phyloP scores from a whole-genome alignment of 176 grass and related monocot species.

The Carex cristatella region DNA sequence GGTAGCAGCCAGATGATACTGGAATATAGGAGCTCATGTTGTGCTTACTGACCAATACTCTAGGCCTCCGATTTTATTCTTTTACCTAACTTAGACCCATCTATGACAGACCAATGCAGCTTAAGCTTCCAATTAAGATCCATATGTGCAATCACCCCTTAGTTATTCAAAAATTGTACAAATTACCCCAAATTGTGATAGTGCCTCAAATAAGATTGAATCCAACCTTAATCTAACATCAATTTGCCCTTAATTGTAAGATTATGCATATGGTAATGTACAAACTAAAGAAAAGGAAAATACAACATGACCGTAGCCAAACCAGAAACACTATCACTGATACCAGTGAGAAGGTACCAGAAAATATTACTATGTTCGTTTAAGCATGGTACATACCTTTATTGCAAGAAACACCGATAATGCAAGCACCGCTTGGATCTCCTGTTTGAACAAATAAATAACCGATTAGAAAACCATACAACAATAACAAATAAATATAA shows the following conservation, averaged over 20 bases:
- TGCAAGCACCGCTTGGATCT: conserved; percentile 76
- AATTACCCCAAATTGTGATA: background rate
- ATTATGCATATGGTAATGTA: background rate
- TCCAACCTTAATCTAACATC: background rate
- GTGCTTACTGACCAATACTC: background rate
- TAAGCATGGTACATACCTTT: conserved; percentile 40
- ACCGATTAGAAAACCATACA: background rate
- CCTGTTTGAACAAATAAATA: conserved; percentile 39
- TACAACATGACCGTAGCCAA: background rate
- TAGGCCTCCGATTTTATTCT: background rate
- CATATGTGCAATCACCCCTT: background rate
- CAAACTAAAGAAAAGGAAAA: background rate
- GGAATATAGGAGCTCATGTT: background rate
- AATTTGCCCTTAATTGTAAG: background rate
- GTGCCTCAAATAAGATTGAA: background rate
- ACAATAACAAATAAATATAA: background rate
- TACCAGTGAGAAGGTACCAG: background rate
- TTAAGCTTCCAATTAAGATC: background rate
- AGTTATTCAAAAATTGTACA: background rate
- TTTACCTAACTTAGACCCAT: background rate
- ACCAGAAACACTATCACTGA: background rate
- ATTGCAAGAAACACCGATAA: conserved; percentile 67
- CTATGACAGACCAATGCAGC: background rate
- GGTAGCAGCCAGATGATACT: background rate
- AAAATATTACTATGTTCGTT: background rate